Base-by-base conservation (phyloP, 352 stramenopile genomes). In the Phytopythium delawarense region DNA sequence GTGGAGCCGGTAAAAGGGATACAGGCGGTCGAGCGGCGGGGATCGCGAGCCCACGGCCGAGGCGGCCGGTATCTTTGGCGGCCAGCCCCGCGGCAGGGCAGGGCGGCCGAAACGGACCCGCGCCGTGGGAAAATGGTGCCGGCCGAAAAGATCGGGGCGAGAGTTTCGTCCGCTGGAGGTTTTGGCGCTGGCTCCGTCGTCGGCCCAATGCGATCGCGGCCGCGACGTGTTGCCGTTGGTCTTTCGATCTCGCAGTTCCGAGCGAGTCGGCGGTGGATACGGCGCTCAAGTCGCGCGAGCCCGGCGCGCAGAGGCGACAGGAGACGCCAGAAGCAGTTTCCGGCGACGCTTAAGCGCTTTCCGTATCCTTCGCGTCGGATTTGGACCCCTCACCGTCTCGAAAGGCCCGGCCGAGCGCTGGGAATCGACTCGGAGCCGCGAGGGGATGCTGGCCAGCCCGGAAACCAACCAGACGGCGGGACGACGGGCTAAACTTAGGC, bases 1-100 rank as follows among this genome's bases (percentile, higher is more conserved):
- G 7, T 8, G 48, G 9, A 54, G 48, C 48, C 8, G 48, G 48
- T n/a, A 37, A 54, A 54, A 54, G 35, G 48, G 48, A 54, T 54
- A 54, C 48, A 54, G 25, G 48, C 11, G 21, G 16, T 9, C 15
- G 18, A 46, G 8, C 13, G 40, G 15, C 5, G 20, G 42, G 42
- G 42, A 49, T 49, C n/a, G 42, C 20, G 42, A 46, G 40, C 40
- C 40, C 40, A 21, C 8, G 37, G 12, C 11, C 37, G 37, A 49
- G 20, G 42, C 42, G 42, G n/a, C n/a, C 42, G 42, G 42, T 49
- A 49, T 49, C 42, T 49, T 49, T 49, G 42, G 42, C 21, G 4
- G 42, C 20, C 40, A 9, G 40, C 16, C 34, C 34, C 7, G 34
- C 34, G 34, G 34, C 34, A 39, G 11, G 15, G 40, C 40, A 46